Conservation (phyloP, 2,329 filamentous ascomycete genomes). For the Scolecobasidium constrictum region DNA sequence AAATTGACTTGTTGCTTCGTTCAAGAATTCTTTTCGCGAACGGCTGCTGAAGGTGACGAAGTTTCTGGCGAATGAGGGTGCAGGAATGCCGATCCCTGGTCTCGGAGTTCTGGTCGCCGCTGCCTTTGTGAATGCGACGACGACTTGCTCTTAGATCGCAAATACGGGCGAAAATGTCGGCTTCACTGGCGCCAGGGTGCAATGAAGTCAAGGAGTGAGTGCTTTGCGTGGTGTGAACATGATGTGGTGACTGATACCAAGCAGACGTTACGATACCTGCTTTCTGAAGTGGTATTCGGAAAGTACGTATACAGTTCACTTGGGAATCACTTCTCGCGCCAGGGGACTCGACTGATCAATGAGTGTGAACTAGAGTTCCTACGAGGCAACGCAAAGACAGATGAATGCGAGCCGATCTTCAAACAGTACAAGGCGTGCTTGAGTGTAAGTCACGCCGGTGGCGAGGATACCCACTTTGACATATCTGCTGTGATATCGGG, state of each 20-base stretch:
- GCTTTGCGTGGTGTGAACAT: neutral
- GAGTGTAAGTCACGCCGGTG: conserved; percentile 48
- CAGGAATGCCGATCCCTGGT: no score
- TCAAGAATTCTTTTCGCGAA: neutral
- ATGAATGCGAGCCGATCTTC: conserved; percentile 81
- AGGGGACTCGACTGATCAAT: no score
- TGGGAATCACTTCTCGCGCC: conserved; percentile 7
- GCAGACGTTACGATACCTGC: conserved; percentile 87
- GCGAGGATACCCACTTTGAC: no score
- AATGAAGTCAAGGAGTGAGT: conserved; percentile 90
- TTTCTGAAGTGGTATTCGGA: conserved; percentile 99
- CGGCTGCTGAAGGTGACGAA: no score
- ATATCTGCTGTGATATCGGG: neutral
- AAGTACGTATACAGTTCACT: conserved; percentile 48
- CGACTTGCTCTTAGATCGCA: no score
- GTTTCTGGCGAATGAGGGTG: no score
- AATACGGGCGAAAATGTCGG: conserved; percentile 71
- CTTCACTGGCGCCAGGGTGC: conserved; percentile 87
- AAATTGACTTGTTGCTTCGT: neutral
- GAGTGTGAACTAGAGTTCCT: conserved; percentile 84
- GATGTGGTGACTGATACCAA: neutral
- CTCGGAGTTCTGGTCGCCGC: no score
- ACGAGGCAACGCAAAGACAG: conserved; percentile 67
- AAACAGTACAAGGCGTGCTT: conserved; percentile 82
- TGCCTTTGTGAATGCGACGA: no score